Evolutionary conservation across 257 asterid genomes (phyloP).

Genomic region (Penstemon barbatus): DNA sequence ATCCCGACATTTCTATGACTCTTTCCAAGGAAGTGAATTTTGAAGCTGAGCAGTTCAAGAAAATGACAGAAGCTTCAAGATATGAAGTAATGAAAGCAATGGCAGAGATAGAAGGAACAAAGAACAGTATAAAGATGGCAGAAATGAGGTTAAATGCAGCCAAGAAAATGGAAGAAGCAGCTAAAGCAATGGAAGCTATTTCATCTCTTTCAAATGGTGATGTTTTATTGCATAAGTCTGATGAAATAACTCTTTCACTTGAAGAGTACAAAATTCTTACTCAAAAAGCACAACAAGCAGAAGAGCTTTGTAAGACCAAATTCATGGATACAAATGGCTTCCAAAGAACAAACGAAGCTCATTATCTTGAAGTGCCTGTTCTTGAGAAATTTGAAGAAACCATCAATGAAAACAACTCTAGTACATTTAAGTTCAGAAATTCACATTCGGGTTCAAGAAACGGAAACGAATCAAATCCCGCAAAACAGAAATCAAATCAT

Average conservation of each 20-base stretch:
- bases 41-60: slow-evolving; percentile 85
- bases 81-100: slow-evolving; percentile 87
- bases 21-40: slow-evolving; percentile 35
- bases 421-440: slow-evolving; percentile 55
- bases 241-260: slow-evolving; percentile 63
- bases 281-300: slow-evolving; percentile 55
- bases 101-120: slow-evolving; percentile 79
- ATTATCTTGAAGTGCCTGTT: slow-evolving; percentile 43
- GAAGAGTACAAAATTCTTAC: slow-evolving; percentile 67
- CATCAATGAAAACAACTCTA: slow-evolving; percentile 29
- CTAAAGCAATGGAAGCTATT: slow-evolving; percentile 84
- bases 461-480: slow-evolving; percentile 25
- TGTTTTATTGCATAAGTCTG: slow-evolving; percentile 25
- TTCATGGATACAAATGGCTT: slow-evolving; percentile 45
- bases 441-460: slow-evolving; percentile 39
- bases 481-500: slow-evolving; percentile 30
- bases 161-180: slow-evolving; percentile 90
- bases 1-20: slow-evolving; percentile 16
- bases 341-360: slow-evolving; percentile 22
- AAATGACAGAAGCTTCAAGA: slow-evolving; percentile 84
- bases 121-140: slow-evolving; percentile 76
- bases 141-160: slow-evolving; percentile 93
- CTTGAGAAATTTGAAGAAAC: slow-evolving; percentile 51
- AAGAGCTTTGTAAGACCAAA: slow-evolving; percentile 62
- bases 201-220: slow-evolving; percentile 32